Evolutionary conservation across 2,329 filamentous ascomycete species (phyloP).

Genomic region (Neurospora sp.): DNA sequence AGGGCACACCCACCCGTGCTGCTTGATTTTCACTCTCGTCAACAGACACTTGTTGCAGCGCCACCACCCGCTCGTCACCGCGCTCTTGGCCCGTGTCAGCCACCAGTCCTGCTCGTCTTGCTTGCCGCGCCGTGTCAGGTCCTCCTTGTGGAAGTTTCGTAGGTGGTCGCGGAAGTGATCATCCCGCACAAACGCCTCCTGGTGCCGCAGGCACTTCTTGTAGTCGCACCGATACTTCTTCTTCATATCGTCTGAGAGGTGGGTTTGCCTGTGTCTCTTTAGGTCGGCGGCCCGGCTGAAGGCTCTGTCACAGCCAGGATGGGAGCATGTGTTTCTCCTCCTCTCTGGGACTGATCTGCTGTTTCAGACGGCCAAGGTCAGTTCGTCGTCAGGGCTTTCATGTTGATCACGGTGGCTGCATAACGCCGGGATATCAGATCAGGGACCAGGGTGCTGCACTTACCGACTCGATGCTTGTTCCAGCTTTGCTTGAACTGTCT

Average conservation of each 20-base stretch:
- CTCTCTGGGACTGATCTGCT: conserved; percentile 2
- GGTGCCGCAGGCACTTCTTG: conserved; percentile 33
- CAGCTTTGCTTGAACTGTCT: not conserved
- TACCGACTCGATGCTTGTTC: not conserved
- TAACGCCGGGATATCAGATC: not conserved
- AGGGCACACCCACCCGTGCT: conserved; percentile 35
- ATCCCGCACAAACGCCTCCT: conserved; percentile 39
- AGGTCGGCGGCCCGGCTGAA: conserved; percentile 47
- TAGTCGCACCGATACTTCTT: conserved; percentile 43
- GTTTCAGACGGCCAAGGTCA: not conserved
- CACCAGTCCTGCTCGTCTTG: conserved; percentile 16
- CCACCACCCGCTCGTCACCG: conserved; percentile 37
- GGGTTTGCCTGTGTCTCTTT: conserved; percentile 41
- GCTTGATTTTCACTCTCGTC: conserved; percentile 30
- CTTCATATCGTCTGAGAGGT: conserved; percentile 32
- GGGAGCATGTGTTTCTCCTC: conserved; percentile 26
- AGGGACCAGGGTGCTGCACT: not conserved
- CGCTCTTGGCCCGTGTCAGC: conserved; percentile 5
- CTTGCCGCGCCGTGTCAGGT: conserved; percentile 37
- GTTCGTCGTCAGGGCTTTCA: not conserved
- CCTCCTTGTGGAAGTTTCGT: conserved; percentile 45
- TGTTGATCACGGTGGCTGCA: not conserved
- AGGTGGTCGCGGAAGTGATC: conserved; percentile 51
- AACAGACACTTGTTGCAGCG: conserved; percentile 43
- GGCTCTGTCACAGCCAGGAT: conserved; percentile 32